Evolutionary conservation across 1,284 basidiomycete genomes (phyloP).

Genomic region (Prillingera fragicola): DNA sequence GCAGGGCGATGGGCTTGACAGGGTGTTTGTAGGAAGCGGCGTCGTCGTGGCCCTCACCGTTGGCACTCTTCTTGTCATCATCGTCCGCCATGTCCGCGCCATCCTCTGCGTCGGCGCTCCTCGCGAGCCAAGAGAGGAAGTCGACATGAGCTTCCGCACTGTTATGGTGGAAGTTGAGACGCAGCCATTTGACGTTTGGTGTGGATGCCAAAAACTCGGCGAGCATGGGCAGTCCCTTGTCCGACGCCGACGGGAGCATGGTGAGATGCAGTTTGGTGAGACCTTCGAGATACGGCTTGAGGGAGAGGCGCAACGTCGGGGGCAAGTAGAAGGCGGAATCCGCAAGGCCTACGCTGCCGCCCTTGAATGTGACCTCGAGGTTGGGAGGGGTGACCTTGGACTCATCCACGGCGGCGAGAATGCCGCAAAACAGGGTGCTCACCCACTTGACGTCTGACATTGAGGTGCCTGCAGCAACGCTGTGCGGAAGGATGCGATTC

Average conservation of each 20-base stretch:
- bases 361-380: conserved; percentile 5
- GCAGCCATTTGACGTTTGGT: conserved; percentile 8
- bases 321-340: conserved; percentile 1
- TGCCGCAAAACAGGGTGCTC: conserved; percentile 6
- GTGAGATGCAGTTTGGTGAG: conserved; percentile 10
- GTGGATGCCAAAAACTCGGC: background rate
- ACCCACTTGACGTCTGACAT: too few species aligned
- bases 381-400: background rate
- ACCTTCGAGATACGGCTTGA: background rate
- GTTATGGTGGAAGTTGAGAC: conserved; percentile 12
- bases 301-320: background rate
- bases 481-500: too few species aligned
- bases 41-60: background rate
- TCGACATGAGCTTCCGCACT: too few species aligned
- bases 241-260: background rate
- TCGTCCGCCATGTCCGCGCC: too few species aligned
- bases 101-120: too few species aligned
- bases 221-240: background rate
- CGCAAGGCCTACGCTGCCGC: background rate
- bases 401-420: background rate
- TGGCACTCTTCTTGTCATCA: too few species aligned
- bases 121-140: too few species aligned
- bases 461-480: too few species aligned
- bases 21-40: background rate
- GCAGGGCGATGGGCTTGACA: background rate